These are phyloP conservation scores for Clarkia xantiana DNA, from an alignment of 345 rosid species.

Conservation along the genomic window DNA sequence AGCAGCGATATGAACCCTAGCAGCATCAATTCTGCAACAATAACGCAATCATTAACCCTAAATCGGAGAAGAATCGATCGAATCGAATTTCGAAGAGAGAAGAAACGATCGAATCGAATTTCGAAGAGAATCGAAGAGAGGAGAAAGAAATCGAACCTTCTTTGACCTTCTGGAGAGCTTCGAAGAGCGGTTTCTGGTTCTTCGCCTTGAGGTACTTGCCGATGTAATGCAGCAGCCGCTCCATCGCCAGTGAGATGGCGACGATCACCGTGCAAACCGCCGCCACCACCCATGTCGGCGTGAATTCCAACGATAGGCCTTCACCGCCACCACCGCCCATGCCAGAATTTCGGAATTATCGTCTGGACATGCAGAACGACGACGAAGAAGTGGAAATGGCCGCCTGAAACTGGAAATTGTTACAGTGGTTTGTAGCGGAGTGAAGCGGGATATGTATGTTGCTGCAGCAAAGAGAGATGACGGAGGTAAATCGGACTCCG, in stretches of 20 bases:
- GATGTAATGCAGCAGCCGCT: conserved; percentile 46
- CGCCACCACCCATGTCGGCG: conserved; percentile 90
- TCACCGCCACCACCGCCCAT: conserved; percentile 39
- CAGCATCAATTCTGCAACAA: conserved; percentile 61
- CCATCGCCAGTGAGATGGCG: conserved; percentile 47
- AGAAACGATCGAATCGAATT: not conserved
- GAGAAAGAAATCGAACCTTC: conserved; percentile 30
- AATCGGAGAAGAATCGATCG: not conserved
- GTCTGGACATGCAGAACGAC: no score
- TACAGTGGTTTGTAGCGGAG: no score
- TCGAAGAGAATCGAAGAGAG: no score
- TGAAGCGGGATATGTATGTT: no score
- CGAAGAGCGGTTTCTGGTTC: conserved; percentile 46
- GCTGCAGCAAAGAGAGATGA: no score
- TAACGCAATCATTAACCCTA: not conserved
- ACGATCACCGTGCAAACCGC: conserved; percentile 68
- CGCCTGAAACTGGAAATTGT: no score
- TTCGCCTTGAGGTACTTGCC: conserved; percentile 56
- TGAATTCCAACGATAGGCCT: conserved; percentile 47
- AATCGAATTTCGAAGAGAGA: not conserved
- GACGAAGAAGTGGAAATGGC: no score
- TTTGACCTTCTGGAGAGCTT: conserved; percentile 64
- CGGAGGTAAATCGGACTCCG: no score
- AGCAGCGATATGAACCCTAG: conserved; percentile 74
- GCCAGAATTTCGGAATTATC: no score